Conservation (phyloP, 2,329 filamentous ascomycete species). For the Beauveria scarabaeidicola region DNA sequence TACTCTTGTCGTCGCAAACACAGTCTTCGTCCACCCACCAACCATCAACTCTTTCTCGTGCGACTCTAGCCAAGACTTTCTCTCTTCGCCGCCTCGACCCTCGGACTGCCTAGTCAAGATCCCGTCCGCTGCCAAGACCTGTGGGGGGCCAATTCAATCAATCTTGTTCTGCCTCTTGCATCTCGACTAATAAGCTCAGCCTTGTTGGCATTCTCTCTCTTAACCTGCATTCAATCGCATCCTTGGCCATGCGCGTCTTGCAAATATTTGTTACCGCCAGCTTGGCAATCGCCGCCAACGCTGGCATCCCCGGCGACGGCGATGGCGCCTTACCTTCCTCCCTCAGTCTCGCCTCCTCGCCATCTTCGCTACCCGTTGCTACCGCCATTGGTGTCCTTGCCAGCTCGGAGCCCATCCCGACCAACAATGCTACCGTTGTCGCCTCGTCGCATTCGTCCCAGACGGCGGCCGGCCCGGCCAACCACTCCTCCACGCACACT, state of each 20-base stretch:
- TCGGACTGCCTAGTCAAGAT: neutral
- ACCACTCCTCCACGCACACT: constrained; percentile 1
- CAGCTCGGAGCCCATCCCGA: neutral
- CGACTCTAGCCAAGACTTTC: neutral
- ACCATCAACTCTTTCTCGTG: neutral
- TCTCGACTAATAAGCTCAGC: neutral
- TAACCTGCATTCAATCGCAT: neutral
- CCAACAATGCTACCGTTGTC: constrained; percentile 8
- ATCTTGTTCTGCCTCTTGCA: neutral
- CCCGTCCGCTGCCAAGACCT: constrained; percentile 2
- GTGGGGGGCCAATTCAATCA: neutral
- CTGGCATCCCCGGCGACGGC: neutral
- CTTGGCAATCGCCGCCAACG: constrained; percentile 12
- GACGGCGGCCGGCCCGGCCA: neutral
- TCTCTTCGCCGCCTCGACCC: neutral
- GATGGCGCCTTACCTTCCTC: neutral
- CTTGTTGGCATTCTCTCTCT: neutral
- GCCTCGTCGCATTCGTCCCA: constrained; percentile 8
- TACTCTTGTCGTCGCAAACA: neutral
- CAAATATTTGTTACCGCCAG: constrained; percentile 12
- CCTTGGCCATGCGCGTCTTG: constrained; percentile 15
- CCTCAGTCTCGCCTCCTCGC: neutral
- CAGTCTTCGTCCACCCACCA: neutral
- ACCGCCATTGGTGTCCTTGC: neutral
- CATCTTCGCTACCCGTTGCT: neutral